Evolutionary conservation across 1,139 yeast genomes (phyloP), one percentile per base, ranked within the genome.

Genomic region (Taphrina pruni): DNA sequence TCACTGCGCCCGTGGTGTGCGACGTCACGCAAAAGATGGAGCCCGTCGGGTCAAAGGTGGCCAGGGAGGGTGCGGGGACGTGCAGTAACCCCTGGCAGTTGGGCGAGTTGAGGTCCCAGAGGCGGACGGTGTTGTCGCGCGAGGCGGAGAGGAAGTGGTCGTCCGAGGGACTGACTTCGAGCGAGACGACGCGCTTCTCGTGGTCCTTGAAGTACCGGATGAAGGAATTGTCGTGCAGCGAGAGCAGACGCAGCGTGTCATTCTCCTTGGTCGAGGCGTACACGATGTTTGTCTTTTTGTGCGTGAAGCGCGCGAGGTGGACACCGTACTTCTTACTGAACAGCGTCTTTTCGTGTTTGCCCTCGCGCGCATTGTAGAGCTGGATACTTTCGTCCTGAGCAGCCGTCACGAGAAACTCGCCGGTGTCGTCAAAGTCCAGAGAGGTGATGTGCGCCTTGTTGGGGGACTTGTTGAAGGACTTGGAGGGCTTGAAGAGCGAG

Each of bases 281-380:
- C 4, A 94, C 81, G 75, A 95, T 88, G 73, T 88, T 87, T 70
- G 86, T 83, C 56, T 87, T 88, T 60, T 85, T 83, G 75, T 91
- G 97, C 0, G 97, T 88, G 77, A 94, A 94, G 62, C 87, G 82
- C 1, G 97, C 97, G 55, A 90, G 79, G 75, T 90, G 92, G 70
- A 93, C 91, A 0, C 99, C 99, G 75, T 94, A 94, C 76, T 94
- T 94, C 78, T 91, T 94, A 35, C 96, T 88, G 73, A 86, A 88
- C 6, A 90, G 84, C 6, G 91, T 87, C 68, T 74, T 76, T 75
- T 65, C 70, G 38, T 69, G 72, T 70, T 84, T 81, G 0, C 97
- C 97, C 68, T 85, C 83, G 62, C 86, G 83, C 38, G 87, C 83
- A 78, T 93, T 97, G 77, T 91, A 94, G 26, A 95, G 79, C 75